These are phyloP conservation scores for Coemansia brasiliensis DNA, from an alignment of 192 early-diverging fungal species.

Conservation along the genomic window DNA sequence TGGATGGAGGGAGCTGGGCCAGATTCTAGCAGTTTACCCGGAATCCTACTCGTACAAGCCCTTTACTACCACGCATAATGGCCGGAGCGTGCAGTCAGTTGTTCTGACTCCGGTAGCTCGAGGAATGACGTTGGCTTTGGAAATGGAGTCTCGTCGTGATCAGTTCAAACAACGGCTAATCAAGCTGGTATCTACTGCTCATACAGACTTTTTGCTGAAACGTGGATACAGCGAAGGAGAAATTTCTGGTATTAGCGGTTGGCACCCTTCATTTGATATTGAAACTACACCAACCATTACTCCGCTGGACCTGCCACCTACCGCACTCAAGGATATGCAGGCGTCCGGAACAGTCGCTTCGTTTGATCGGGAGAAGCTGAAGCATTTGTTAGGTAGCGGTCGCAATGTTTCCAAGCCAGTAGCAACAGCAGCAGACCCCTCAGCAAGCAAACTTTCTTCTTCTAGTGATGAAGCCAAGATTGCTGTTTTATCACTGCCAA, in stretches of 20 bases:
- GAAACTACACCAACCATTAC: slow-evolving; percentile 20
- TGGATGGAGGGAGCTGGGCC: slow-evolving; percentile 53
- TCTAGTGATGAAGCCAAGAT: background rate
- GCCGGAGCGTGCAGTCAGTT: slow-evolving; percentile 41
- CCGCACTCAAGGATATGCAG: background rate
- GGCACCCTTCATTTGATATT: slow-evolving; percentile 40
- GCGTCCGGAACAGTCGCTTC: slow-evolving; percentile 13
- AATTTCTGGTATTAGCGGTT: slow-evolving; percentile 1
- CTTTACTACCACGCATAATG: slow-evolving; percentile 16
- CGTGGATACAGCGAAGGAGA: slow-evolving; percentile 19
- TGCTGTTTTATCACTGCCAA: slow-evolving; percentile 11
- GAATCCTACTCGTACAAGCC: slow-evolving; percentile 48
- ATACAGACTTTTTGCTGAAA: slow-evolving; percentile 19
- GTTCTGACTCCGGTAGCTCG: slow-evolving; percentile 22
- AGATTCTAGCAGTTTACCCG: slow-evolving; percentile 57
- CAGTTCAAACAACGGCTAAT: slow-evolving; percentile 26
- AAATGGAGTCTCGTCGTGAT: slow-evolving; percentile 29
- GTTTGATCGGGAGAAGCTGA: slow-evolving; percentile 36
- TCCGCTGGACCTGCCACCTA: slow-evolving; percentile 31
- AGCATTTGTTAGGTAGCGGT: slow-evolving; percentile 28
- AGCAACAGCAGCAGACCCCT: background rate
- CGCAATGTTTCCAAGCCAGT: background rate
- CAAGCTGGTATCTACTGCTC: slow-evolving; percentile 12
- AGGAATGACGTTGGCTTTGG: slow-evolving; percentile 24
- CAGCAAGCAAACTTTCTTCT: background rate